These are phyloP conservation scores for Limonomyces culmigenus DNA, from an alignment of 1,284 basidiomycete species.

Conservation along the genomic window DNA sequence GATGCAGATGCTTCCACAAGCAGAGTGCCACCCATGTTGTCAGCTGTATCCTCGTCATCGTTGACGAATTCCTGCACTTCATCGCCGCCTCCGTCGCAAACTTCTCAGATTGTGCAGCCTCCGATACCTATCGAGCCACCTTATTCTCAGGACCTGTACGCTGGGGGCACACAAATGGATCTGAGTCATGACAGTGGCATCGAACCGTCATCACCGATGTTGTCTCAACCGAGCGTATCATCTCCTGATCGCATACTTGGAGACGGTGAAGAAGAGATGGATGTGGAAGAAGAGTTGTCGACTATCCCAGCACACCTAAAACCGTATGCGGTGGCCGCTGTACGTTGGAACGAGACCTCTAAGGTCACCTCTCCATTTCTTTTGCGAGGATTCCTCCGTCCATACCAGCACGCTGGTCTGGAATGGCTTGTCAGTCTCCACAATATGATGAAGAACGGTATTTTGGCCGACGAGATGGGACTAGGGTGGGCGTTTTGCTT, in stretches of 20 bases:
- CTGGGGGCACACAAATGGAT: background rate
- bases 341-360: constrained; percentile 40
- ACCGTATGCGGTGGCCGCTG: constrained; percentile 48
- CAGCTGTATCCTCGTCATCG: too few species aligned
- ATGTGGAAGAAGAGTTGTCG: constrained; percentile 7
- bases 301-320: constrained; percentile 40
- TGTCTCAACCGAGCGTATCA: too few species aligned
- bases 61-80: too few species aligned
- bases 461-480: constrained; percentile 88
- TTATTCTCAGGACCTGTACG: background rate
- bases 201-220: too few species aligned
- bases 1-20: too few species aligned
- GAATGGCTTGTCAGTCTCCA: constrained; percentile 94
- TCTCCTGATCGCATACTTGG: constrained; percentile 10
- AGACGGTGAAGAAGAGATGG: constrained; percentile 11
- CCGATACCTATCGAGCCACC: background rate
- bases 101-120: too few species aligned
- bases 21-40: too few species aligned
- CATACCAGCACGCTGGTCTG: constrained; percentile 88
- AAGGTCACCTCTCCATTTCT: constrained; percentile 65
- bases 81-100: too few species aligned
- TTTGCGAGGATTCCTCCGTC: constrained; percentile 75
- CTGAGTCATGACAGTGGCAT: too few species aligned
- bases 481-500: constrained; percentile 45
- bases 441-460: constrained; percentile 79